phyloP scores from a whole-genome alignment of 129 eudicot species.

The Escallonia herrerae region DNA sequence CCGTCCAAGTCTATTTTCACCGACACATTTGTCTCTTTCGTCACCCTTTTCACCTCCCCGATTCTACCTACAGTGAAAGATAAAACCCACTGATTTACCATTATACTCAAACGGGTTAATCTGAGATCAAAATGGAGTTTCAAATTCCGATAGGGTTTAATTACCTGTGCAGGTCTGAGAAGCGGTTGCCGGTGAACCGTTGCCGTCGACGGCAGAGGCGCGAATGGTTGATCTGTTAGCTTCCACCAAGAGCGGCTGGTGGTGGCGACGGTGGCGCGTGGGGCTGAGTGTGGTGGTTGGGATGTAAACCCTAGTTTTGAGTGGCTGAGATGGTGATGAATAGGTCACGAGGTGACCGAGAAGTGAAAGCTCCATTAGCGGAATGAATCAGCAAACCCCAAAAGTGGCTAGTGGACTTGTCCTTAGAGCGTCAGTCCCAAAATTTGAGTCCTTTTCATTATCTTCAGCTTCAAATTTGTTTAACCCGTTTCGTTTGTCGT shows the following conservation, averaged over 20 bases:
- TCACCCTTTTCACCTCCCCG: constrained; percentile 88
- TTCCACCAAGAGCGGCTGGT: constrained; percentile 15
- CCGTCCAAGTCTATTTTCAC: constrained; percentile 93
- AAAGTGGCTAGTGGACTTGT: too few relatives aligned
- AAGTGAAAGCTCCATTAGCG: constrained; percentile 30
- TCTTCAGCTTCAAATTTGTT: too few relatives aligned
- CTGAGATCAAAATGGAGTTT: neutral
- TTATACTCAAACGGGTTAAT: neutral
- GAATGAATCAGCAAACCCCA: neutral
- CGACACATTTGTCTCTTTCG: constrained; percentile 83
- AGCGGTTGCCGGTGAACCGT: constrained; percentile 30
- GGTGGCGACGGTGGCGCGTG: constrained; percentile 2
- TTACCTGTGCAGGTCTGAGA: constrained; percentile 18
- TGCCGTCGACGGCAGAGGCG: constrained; percentile 16
- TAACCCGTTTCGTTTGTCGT: neutral
- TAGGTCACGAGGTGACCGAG: constrained; percentile 6
- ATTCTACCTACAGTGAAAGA: constrained; percentile 32
- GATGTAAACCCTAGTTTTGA: constrained; percentile 14
- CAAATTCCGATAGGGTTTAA: neutral
- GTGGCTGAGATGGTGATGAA: constrained; percentile 10
- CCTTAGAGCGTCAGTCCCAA: too few relatives aligned
- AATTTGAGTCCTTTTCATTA: too few relatives aligned
- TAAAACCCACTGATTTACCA: neutral
- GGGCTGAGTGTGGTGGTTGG: constrained; percentile 1
- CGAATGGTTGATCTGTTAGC: constrained; percentile 11